These are phyloP conservation scores for Leccinum arenicola DNA, from an alignment of 768 basidiomycete genomes.

Conservation along the genomic window DNA sequence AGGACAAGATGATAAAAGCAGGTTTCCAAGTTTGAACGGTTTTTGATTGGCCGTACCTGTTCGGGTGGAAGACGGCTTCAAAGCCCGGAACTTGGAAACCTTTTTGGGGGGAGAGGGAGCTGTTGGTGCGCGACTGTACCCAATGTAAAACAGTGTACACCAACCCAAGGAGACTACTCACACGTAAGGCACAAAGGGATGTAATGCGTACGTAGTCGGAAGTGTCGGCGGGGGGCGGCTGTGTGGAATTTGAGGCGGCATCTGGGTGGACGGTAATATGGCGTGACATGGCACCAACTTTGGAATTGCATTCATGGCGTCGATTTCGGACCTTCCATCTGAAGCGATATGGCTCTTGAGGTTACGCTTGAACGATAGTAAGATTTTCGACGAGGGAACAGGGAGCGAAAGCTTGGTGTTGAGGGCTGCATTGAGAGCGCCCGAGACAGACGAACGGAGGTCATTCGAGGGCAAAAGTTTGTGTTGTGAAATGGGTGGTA, in stretches of 20 bases:
- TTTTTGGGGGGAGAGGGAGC: conserved; percentile 17
- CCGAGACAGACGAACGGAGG: conserved; percentile 18
- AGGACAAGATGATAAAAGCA: conserved; percentile 87
- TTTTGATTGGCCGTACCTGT: conserved; percentile 12
- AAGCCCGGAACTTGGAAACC: conserved; percentile 9
- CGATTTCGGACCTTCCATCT: background rate
- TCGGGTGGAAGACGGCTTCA: conserved; percentile 9
- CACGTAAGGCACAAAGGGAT: conserved; percentile 15
- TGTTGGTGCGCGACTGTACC: conserved; percentile 17
- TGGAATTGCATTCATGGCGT: background rate
- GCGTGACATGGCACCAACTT: conserved; percentile 1
- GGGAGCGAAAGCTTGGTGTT: conserved; percentile 16
- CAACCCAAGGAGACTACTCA: conserved; percentile 4
- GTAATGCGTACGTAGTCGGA: conserved; percentile 11
- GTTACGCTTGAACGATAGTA: conserved; percentile 24
- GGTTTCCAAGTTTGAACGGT: conserved; percentile 64
- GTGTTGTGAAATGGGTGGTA: conserved; percentile 14
- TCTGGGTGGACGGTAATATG: conserved; percentile 1
- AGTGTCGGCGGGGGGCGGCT: conserved; percentile 10
- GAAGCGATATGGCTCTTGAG: conserved; percentile 4
- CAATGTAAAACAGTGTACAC: background rate
- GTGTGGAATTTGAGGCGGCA: background rate
- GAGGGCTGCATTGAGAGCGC: conserved; percentile 25
- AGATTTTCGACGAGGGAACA: conserved; percentile 17
- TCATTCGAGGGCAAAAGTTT: conserved; percentile 7